A percentile compares a stretch with the other conserved stretches of the same genome.
Conservation (phyloP, 2,329 filamentous ascomycete genomes). For the Sporothrix luriei region DNA sequence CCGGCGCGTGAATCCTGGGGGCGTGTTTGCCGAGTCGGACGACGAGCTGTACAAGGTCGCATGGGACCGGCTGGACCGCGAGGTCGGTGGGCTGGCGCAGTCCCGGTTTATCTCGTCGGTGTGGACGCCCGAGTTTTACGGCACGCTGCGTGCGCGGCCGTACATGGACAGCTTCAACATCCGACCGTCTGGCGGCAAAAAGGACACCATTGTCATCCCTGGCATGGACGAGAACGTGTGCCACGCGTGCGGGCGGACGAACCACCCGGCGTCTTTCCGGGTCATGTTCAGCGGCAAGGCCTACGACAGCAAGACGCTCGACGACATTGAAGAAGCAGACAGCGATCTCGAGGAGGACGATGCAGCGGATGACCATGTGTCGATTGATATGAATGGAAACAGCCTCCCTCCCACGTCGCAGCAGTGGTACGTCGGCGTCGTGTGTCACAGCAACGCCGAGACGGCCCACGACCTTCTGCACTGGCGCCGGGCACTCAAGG, state of each 20-base stretch:
- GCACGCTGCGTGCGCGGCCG: conserved; percentile 66
- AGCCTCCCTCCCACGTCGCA: conserved; percentile 45
- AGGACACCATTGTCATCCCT: conserved; percentile 11
- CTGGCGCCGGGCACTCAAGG: conserved; percentile 74
- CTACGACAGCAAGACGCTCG: conserved; percentile 67
- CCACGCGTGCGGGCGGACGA: conserved; percentile 70
- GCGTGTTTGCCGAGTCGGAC: conserved; percentile 57
- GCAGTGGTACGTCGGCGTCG: conserved; percentile 46
- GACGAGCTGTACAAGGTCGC: conserved; percentile 68
- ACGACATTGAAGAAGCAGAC: conserved; percentile 57
- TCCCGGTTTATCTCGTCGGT: conserved; percentile 72
- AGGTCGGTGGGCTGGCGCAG: conserved; percentile 66
- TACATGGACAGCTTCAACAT: conserved; percentile 56
- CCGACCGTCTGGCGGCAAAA: conserved; percentile 39
- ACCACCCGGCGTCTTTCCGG: conserved; percentile 67
- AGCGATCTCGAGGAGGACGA: conserved; percentile 44
- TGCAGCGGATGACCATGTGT: conserved; percentile 41
- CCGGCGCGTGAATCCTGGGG: conserved; percentile 68
- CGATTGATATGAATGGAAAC: conserved; percentile 48
- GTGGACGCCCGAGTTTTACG: conserved; percentile 69
- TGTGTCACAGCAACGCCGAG: conserved; percentile 58
- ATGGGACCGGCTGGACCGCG: conserved; percentile 71
- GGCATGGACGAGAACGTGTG: conserved; percentile 52
- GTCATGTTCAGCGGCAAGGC: conserved; percentile 66
- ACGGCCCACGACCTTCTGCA: conserved; percentile 73